A percentile compares a stretch with the other conserved stretches of the same genome.
Conservation (phyloP, 148 eudicot species). For the Camellia granthamiana region DNA sequence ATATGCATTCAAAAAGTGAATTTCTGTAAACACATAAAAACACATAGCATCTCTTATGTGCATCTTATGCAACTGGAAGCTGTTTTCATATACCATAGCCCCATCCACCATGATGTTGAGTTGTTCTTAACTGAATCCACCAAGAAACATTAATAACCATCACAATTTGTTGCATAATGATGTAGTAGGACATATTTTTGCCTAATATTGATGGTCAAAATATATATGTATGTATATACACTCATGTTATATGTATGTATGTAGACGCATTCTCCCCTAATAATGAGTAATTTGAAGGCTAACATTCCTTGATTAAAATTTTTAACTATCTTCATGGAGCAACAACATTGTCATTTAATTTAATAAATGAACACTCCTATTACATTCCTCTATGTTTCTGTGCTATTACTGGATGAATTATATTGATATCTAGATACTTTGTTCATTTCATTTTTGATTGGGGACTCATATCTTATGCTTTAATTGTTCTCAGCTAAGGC, state of each 20-base stretch:
- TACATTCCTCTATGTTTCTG: background rate
- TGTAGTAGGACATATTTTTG: background rate
- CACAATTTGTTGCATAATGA: background rate
- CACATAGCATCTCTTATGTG: background rate
- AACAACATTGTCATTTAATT: background rate
- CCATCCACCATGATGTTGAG: too few species aligned
- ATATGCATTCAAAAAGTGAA: background rate
- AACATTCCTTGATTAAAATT: background rate
- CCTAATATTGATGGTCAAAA: background rate
- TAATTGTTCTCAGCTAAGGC: constrained; percentile 47
- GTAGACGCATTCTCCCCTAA: background rate
- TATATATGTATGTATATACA: background rate
- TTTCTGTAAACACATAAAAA: background rate
- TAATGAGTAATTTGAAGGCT: background rate
- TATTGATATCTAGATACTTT: background rate
- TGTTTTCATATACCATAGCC: too few species aligned
- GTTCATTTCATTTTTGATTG: background rate
- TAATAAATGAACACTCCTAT: background rate
- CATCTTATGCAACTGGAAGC: too few species aligned
- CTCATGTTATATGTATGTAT: background rate
- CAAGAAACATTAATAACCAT: constrained; percentile 1
- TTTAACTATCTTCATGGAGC: constrained; percentile 5
- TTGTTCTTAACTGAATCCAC: background rate
- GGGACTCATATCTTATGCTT: background rate
- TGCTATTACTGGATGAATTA: background rate